Base-by-base conservation (phyloP, 2,329 filamentous ascomycete species). In the Phialocephala sp. region DNA sequence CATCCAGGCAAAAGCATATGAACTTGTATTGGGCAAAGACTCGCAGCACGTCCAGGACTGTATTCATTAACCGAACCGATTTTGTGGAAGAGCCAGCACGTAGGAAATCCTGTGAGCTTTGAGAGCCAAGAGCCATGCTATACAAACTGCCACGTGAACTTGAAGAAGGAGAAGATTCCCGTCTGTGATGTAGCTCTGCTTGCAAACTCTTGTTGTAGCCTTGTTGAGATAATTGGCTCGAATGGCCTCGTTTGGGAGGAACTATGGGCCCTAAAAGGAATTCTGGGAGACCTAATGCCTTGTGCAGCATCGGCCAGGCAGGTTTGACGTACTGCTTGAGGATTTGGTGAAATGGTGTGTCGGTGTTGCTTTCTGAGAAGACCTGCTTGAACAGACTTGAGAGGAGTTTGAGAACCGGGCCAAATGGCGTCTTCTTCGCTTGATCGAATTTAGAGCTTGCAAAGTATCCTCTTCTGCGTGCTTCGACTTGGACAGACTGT, bases 1-100 rank as follows among this genome's bases (percentile, higher is more conserved):
- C 94, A 74, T 97, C 94, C 35, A 97, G 80, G 72, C 89, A 93
- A 72, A 97, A 89, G 74, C 92, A 96, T 62, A 97, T 93, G 72
- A 97, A 89, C 72, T 94, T 95, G 76, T 94, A 89, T 22, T 89
- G 84, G 0, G 92, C 91, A 63, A 98, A 89, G 50, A 96, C 87
- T 60, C 92, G 87, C 59, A 97, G 78, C 11, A 97, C 90, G 71
- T 97, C 94, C 55, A 97, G 81, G 72, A 96, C 94, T 1, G 92
- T 94, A 74, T 93, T 94, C 84, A 94, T 91, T 63, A 97, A 85
- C 14, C 92, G 88, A 69, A 92, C 90, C 1, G 83, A 86, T 74
- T 88, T 89, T 12, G 85, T 87, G 5, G 87, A 83, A 0, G 82
- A 78, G 37, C 87, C 86, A 2, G 82, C 80, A 37, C 87, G 83